A percentile compares a stretch with the other conserved stretches of the same genome.
These are phyloP conservation scores for Diaporthe sp. DNA, from an alignment of 2,329 filamentous ascomycete species.

Conservation along the genomic window DNA sequence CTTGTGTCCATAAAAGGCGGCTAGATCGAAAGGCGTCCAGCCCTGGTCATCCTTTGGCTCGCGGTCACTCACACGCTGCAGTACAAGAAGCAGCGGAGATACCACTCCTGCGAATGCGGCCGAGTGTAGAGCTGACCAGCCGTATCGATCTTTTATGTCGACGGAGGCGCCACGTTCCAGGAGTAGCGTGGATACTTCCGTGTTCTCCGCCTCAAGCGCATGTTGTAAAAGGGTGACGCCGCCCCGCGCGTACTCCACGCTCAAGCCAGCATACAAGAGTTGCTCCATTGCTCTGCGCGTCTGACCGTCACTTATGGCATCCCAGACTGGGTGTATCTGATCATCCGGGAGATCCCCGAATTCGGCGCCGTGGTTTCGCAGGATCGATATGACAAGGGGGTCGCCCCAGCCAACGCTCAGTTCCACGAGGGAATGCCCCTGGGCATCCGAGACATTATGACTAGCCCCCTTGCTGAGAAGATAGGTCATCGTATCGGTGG, in stretches of 20 bases:
- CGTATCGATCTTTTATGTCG: background rate
- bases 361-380: background rate
- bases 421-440: background rate
- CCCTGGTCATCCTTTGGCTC: background rate
- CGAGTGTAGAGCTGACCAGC: conserved; percentile 1
- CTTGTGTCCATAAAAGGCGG: conserved; percentile 6
- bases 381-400: background rate
- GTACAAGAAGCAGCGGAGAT: background rate
- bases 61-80: conserved; percentile 2
- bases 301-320: background rate
- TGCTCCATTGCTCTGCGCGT: conserved; percentile 5
- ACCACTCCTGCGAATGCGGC: conserved; percentile 1
- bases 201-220: background rate
- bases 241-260: background rate
- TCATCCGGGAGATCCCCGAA: background rate
- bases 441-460: background rate
- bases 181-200: background rate
- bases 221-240: background rate
- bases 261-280: background rate
- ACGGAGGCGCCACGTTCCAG: background rate
- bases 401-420: background rate
- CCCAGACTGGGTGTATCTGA: background rate
- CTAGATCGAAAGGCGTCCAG: background rate
- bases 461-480: background rate
- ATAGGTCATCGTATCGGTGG: background rate